These are phyloP conservation scores for Zygosaccharomyces kombuchaensis DNA, from an alignment of 805 yeast species.

Conservation along the genomic window DNA sequence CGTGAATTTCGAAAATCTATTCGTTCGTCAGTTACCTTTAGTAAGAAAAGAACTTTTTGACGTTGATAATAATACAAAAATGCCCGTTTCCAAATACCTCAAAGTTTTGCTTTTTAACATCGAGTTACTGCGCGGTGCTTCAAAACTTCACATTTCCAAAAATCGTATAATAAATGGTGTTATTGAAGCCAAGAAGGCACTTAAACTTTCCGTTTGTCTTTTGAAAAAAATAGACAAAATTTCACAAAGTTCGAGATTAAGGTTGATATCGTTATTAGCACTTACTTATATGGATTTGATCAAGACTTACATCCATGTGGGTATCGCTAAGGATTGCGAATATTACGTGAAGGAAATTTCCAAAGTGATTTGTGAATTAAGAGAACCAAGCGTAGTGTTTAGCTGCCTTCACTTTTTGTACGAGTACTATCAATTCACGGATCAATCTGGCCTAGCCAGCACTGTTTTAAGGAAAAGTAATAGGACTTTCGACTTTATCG, in stretches of 20 bases:
- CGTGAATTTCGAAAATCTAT: constrained; percentile 17
- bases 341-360: constrained; percentile 50
- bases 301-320: constrained; percentile 42
- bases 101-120: constrained; percentile 31
- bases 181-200: constrained; percentile 43
- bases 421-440: constrained; percentile 23
- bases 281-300: constrained; percentile 40
- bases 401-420: constrained; percentile 17
- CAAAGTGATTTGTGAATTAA: constrained; percentile 34
- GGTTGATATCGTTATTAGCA: constrained; percentile 36
- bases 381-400: constrained; percentile 28
- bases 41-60: constrained; percentile 24
- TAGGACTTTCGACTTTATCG: constrained; percentile 24
- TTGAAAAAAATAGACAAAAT: constrained; percentile 38
- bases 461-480: constrained; percentile 15
- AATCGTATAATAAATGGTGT: constrained; percentile 25
- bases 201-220: constrained; percentile 51
- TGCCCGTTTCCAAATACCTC: constrained; percentile 22
- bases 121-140: constrained; percentile 17
- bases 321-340: constrained; percentile 55
- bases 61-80: constrained; percentile 19
- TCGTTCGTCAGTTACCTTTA: constrained; percentile 16
- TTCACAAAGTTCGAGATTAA: constrained; percentile 36
- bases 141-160: constrained; percentile 18
- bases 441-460: constrained; percentile 12